Percentiles rank a stretch among this genome's conserved stretches.
phyloP scores from a whole-genome alignment of 768 basidiomycete species.

The Baorangia bicolor region DNA sequence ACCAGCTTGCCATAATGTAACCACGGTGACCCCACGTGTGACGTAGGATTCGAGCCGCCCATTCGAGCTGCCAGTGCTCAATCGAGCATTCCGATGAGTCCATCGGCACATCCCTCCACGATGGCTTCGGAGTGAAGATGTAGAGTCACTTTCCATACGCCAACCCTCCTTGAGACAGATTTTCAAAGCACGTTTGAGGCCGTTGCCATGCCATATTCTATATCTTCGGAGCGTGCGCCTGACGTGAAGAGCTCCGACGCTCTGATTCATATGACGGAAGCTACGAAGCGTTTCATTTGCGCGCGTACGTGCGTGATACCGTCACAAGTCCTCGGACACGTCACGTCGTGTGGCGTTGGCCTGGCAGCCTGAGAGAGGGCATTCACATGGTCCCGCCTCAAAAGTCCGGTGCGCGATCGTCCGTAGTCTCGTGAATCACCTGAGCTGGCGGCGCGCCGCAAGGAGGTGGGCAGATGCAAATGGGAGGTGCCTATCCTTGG shows the following conservation, averaged over 20 bases:
- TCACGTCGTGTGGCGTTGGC: not conserved
- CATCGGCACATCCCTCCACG: not conserved
- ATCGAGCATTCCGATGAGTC: conserved; percentile 1
- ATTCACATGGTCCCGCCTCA: not conserved
- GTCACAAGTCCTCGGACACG: conserved; percentile 19
- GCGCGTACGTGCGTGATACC: conserved; percentile 2
- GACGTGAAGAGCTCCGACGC: not conserved
- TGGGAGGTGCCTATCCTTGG: conserved; percentile 8
- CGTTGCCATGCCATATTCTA: conserved; percentile 3
- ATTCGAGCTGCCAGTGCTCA: not conserved
- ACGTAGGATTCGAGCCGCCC: not conserved
- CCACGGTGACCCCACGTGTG: conserved; percentile 5
- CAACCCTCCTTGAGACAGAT: not conserved
- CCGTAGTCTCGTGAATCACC: conserved; percentile 6
- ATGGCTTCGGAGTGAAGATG: not conserved
- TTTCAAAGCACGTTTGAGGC: not conserved
- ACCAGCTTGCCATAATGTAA: conserved; percentile 16
- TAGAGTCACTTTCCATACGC: not conserved
- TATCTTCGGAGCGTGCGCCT: conserved; percentile 1
- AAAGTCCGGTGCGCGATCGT: conserved; percentile 3
- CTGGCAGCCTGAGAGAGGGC: not conserved
- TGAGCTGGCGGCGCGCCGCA: conserved; percentile 4
- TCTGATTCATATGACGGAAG: not conserved
- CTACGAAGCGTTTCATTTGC: conserved; percentile 22
- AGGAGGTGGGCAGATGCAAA: not conserved